A percentile compares a stretch with the other conserved stretches of the same genome.
phyloP scores from a whole-genome alignment of 495 filamentous ascomycete genomes.

The Aspergillus ellipticus region DNA sequence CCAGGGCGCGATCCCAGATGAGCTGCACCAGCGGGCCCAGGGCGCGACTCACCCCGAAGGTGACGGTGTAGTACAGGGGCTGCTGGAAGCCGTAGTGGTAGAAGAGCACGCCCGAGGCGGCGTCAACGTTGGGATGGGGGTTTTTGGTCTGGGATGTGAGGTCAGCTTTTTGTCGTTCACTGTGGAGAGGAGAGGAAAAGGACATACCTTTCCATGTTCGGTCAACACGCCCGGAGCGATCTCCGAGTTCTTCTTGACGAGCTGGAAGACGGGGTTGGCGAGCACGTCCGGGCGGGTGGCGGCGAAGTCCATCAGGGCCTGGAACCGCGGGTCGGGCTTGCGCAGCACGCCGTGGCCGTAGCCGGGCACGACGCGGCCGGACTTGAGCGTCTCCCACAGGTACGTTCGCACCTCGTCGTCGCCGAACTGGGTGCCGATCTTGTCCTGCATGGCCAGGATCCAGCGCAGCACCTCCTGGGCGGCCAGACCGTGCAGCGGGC shows the following conservation, averaged over 20 bases:
- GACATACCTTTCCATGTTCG: conserved; percentile 78
- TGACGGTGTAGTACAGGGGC: conserved; percentile 95
- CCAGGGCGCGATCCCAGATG: conserved; percentile 92
- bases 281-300: conserved; percentile 77
- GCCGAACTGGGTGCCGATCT: conserved; percentile 73
- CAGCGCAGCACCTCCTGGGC: conserved; percentile 97
- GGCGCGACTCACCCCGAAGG: conserved; percentile 90
- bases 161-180: no score
- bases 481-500: conserved; percentile 90
- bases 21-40: conserved; percentile 89
- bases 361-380: conserved; percentile 90
- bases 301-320: conserved; percentile 96
- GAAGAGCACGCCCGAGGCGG: conserved; percentile 87
- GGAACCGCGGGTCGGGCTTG: conserved; percentile 94
- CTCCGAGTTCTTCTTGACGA: conserved; percentile 81
- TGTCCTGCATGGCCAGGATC: conserved; percentile 89
- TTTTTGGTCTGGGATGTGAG: conserved; percentile 99
- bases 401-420: conserved; percentile 79
- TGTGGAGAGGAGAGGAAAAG: not conserved
- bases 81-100: conserved; percentile 96
- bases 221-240: conserved; percentile 81
- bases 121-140: conserved; percentile 95
- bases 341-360: conserved; percentile 98
- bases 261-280: conserved; percentile 82
- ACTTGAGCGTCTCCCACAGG: conserved; percentile 89